Evolutionary conservation across 805 yeast species (phyloP), one percentile per base, ranked within the genome.

Genomic region (Yamadazyma sp.): DNA sequence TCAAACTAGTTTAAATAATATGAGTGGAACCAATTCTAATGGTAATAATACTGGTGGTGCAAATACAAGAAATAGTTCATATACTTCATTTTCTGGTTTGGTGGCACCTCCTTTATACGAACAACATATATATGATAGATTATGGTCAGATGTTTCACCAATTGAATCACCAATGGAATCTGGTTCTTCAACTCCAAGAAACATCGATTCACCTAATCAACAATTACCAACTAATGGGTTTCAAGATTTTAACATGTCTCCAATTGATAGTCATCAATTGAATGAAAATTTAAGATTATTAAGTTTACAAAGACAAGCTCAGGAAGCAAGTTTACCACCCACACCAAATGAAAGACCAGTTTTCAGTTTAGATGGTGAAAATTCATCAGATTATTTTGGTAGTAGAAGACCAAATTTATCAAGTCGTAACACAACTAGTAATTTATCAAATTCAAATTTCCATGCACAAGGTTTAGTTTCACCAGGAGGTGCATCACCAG

Each of bases 101-200:
- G 70, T 77, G 63, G 93, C 96, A 1, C 96, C 96, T 2, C 95
- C 97, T 18, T 73, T 82, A 38, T 88, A 88, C 55, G 88, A 78
- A 40, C 77, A 73, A 36, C 95, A 86, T 56, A 76, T 86, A 23
- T 85, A 82, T 56, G 97, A 88, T 58, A 66, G 84, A 37, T 58
- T 88, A 15, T 87, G 85, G 85, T 72, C 75, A 23, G 89, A 81
- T 38, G 67, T 78, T 7, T 63, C 77, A 4, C 79, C 77, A 4
- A 42, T 57, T 5, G 76, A 70, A 15, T 69, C 72, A 5, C 77
- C 78, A 4, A 40, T 53, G 10, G 44, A 45, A 15, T 71, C 77
- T 0, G 76, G 76, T 3, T 27, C 61, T 5, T 56, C 58, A 7
- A 66, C 73, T 1, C 69, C 73, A 18, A 61, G 43, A 29, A 30